Evolutionary conservation across 768 basidiomycete species (phyloP).

Genomic region (Chalciporus sphaerocephalus): DNA sequence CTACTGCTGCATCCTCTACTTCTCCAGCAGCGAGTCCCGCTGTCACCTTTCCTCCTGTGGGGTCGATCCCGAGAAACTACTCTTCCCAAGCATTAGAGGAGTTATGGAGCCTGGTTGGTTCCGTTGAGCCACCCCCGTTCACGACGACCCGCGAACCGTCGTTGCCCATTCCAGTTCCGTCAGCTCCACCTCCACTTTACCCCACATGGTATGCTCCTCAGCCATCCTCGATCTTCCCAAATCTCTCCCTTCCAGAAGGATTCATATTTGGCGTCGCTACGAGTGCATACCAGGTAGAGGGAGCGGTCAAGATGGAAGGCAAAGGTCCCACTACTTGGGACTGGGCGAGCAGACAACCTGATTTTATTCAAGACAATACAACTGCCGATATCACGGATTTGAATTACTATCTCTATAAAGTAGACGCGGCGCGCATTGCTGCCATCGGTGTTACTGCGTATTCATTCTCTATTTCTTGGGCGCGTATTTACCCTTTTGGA

Average conservation of each 20-base stretch:
- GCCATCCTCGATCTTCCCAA: conserved; percentile 41
- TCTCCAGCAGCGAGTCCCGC: conserved; percentile 1
- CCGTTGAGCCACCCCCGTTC: conserved; percentile 42
- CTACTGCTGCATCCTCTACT: not conserved
- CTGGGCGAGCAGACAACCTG: conserved; percentile 41
- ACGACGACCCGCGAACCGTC: conserved; percentile 41
- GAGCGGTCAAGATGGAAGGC: conserved; percentile 46
- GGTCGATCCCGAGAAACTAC: conserved; percentile 39
- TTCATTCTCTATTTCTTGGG: conserved; percentile 28
- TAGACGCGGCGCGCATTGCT: conserved; percentile 46
- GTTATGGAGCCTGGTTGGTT: conserved; percentile 42
- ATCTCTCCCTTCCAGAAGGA: conserved; percentile 42
- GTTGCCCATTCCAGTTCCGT: conserved; percentile 30
- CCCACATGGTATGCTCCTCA: conserved; percentile 43
- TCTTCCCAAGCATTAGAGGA: conserved; percentile 35
- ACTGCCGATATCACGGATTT: conserved; percentile 47
- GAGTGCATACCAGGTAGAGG: conserved; percentile 52
- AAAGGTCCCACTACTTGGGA: conserved; percentile 49
- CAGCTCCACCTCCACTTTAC: conserved; percentile 35
- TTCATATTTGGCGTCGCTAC: conserved; percentile 53
- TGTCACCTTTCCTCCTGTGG: conserved; percentile 36
- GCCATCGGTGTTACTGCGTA: conserved; percentile 50
- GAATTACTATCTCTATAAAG: conserved; percentile 51
- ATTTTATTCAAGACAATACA: conserved; percentile 40
- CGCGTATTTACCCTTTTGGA: conserved; percentile 19